Evolutionary conservation across 2,329 filamentous ascomycete genomes (phyloP).

Genomic region (Madurella mycetomatis): DNA sequence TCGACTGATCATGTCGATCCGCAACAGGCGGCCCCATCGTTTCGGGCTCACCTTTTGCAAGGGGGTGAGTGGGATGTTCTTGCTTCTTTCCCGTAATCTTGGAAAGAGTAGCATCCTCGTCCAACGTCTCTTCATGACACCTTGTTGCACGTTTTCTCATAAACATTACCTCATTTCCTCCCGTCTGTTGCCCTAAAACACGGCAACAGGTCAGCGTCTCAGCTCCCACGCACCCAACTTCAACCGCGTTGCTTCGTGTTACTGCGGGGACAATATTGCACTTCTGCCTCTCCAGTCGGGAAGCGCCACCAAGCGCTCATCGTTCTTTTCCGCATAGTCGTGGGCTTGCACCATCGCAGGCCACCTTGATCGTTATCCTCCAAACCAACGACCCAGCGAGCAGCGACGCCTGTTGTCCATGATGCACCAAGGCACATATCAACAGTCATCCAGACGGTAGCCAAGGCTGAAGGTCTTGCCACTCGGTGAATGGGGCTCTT

Average conservation of each 20-base stretch:
- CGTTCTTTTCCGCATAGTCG: not conserved
- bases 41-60: not conserved
- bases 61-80: not conserved
- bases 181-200: too few relatives aligned
- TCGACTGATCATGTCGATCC: slow-evolving; percentile 13
- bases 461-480: slow-evolving; percentile 15
- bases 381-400: not conserved
- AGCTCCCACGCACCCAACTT: too few relatives aligned
- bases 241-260: not conserved
- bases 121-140: not conserved
- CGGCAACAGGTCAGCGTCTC: too few relatives aligned
- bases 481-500: not conserved
- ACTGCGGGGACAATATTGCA: not conserved
- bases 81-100: not conserved
- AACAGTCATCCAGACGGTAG: slow-evolving; percentile 9
- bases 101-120: not conserved
- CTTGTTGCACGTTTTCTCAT: too few relatives aligned
- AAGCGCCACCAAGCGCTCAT: not conserved
- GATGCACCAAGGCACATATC: slow-evolving; percentile 10
- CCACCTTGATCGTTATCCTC: not conserved
- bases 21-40: not conserved
- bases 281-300: not conserved
- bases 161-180: too few relatives aligned
- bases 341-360: too few relatives aligned
- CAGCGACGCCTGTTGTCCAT: not conserved